phyloP scores from a whole-genome alignment of 176 grass and related monocot genomes.

The Bonia amplexicaulis region DNA sequence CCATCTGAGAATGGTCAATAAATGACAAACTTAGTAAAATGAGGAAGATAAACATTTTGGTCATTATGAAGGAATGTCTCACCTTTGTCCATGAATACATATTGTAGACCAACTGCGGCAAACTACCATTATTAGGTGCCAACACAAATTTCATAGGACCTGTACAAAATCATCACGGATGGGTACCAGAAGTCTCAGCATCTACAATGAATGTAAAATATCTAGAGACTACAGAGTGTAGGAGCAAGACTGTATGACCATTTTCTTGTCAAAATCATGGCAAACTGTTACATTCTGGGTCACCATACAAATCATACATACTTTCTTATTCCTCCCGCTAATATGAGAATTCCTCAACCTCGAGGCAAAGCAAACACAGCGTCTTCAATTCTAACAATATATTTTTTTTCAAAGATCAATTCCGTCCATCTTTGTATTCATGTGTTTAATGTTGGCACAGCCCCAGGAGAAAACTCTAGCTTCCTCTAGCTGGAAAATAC shows the following conservation, averaged over 20 bases:
- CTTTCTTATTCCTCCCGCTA: too few species aligned
- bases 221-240: not conserved
- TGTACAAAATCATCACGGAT: not conserved
- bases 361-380: not conserved
- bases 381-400: not conserved
- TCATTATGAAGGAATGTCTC: not conserved
- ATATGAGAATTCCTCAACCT: not conserved
- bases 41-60: not conserved
- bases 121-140: slow-evolving; percentile 16
- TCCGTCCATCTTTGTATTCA: not conserved
- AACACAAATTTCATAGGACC: slow-evolving; percentile 38
- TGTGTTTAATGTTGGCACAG: not conserved
- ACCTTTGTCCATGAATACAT: slow-evolving; percentile 53
- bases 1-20: not conserved
- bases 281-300: not conserved
- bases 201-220: not conserved
- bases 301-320: not conserved
- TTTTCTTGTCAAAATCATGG: not conserved
- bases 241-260: not conserved
- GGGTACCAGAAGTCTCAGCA: not conserved
- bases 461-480: too few species aligned
- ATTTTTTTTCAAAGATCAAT: not conserved
- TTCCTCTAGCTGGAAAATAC: too few species aligned
- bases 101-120: slow-evolving; percentile 33
- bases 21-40: not conserved